phyloP scores from a whole-genome alignment of 139 green algal species.

The Chlamydomonas eustigma region DNA sequence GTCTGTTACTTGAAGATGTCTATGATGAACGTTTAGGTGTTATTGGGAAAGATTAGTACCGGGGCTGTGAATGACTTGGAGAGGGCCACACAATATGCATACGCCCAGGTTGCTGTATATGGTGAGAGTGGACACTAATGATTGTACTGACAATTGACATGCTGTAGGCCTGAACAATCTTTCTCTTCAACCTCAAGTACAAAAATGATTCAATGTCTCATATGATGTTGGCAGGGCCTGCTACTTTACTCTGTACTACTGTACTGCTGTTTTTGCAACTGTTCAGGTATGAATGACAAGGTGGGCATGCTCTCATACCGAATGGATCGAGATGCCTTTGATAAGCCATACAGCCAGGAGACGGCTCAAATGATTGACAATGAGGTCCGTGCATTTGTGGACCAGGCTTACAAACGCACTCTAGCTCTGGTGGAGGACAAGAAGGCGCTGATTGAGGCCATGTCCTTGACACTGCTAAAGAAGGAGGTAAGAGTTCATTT shows the following conservation, averaged over 20 bases:
- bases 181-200: not conserved
- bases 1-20: no score
- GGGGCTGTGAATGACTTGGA: slow-evolving; percentile 98
- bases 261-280: no score
- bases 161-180: not conserved
- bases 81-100: slow-evolving; percentile 95
- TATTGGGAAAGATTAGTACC: slow-evolving; percentile 95
- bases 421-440: slow-evolving; percentile 76
- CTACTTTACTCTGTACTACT: no score
- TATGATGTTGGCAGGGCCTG: no score
- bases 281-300: slow-evolving; percentile 89
- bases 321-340: slow-evolving; percentile 70
- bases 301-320: slow-evolving; percentile 94
- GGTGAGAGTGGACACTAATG: not conserved
- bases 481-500: slow-evolving; percentile 55
- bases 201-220: no score
- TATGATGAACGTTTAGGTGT: no score
- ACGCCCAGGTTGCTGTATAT: slow-evolving; percentile 63
- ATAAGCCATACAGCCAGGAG: slow-evolving; percentile 94
- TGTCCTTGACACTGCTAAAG: slow-evolving; percentile 65
- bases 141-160: not conserved
- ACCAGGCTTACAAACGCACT: slow-evolving; percentile 80
- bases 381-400: slow-evolving; percentile 78
- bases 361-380: slow-evolving; percentile 93
- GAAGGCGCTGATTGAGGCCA: slow-evolving; percentile 75